phyloP scores from a whole-genome alignment of 23 red algal species.

The Porphyridium purpureum region DNA sequence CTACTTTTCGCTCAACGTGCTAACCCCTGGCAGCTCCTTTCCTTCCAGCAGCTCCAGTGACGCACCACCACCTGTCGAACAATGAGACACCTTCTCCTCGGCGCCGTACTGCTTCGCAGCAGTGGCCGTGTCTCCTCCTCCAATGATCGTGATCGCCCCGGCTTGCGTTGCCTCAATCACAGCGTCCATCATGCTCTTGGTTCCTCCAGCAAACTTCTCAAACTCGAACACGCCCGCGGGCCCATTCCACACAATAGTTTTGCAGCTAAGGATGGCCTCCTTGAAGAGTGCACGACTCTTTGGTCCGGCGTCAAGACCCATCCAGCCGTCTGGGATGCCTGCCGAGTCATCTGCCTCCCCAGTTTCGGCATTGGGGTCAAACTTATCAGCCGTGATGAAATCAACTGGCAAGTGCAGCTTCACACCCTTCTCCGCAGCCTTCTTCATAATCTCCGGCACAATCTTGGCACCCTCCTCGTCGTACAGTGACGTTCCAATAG shows the following conservation, averaged over 20 bases:
- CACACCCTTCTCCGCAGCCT: slow-evolving; percentile 56
- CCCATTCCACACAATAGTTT: slow-evolving; percentile 94
- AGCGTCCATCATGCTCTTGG: slow-evolving; percentile 60
- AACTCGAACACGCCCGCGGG: slow-evolving; percentile 94
- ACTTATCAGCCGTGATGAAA: slow-evolving; percentile 72
- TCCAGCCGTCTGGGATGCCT: slow-evolving; percentile 73
- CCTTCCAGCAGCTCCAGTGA: slow-evolving; percentile 85
- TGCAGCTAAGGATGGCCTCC: slow-evolving; percentile 30
- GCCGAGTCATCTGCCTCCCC: slow-evolving; percentile 20
- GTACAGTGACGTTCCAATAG: slow-evolving; percentile 60
- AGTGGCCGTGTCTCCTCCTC: slow-evolving; percentile 86
- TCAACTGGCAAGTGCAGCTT: slow-evolving; percentile 91
- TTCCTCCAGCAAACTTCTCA: slow-evolving; percentile 47
- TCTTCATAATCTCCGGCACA: slow-evolving; percentile 44
- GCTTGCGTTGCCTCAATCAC: slow-evolving; percentile 30
- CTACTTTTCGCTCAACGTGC: slow-evolving; percentile 17
- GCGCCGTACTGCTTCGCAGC: slow-evolving; percentile 72
- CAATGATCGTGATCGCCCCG: slow-evolving; percentile 60
- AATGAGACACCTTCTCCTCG: slow-evolving; percentile 63
- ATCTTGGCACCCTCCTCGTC: slow-evolving; percentile 74
- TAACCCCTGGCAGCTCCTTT: slow-evolving; percentile 79
- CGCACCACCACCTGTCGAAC: slow-evolving; percentile 76
- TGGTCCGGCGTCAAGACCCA: slow-evolving; percentile 81
- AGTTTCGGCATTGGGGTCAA: slow-evolving; percentile 32
- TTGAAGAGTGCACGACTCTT: slow-evolving; percentile 25